These are phyloP conservation scores for Kluyveromyces dobzhanskii DNA, from an alignment of 805 yeast species.

Conservation along the genomic window DNA sequence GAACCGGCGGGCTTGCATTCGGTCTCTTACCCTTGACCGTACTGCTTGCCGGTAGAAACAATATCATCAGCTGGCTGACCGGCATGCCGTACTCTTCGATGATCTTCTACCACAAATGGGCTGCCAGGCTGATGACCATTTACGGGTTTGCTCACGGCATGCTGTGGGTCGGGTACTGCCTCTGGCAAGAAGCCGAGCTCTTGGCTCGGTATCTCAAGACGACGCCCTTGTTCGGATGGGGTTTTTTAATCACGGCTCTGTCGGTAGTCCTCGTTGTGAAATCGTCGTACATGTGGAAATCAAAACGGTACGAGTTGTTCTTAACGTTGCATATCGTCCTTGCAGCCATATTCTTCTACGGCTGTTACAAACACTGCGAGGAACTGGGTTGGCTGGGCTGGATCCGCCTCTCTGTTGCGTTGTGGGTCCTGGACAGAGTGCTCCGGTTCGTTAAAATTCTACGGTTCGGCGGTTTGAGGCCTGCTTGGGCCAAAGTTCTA, in stretches of 20 bases:
- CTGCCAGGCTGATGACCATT: conserved; percentile 33
- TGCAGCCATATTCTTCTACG: conserved; percentile 34
- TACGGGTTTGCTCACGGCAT: conserved; percentile 33
- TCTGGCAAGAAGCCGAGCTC: conserved; percentile 2
- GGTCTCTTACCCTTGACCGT: conserved; percentile 45
- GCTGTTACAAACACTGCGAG: conserved; percentile 40
- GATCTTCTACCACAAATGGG: conserved; percentile 58
- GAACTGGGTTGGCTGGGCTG: conserved; percentile 37
- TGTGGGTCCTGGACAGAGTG: conserved; percentile 38
- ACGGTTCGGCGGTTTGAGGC: conserved; percentile 13
- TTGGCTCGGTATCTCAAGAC: conserved; percentile 19
- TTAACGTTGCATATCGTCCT: conserved; percentile 36
- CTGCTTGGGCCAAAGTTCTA: conserved; percentile 4
- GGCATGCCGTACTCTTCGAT: conserved; percentile 60
- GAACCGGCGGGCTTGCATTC: conserved; percentile 40
- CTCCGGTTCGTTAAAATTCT: conserved; percentile 29
- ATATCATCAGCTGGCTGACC: conserved; percentile 49
- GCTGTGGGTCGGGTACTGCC: conserved; percentile 27
- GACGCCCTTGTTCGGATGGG: conserved; percentile 32
- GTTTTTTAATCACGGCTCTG: conserved; percentile 20
- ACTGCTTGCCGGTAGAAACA: conserved; percentile 67
- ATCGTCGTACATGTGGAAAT: conserved; percentile 23
- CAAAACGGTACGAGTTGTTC: conserved; percentile 38
- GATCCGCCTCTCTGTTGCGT: conserved; percentile 30
- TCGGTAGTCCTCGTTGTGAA: conserved; percentile 25